Evolutionary conservation across 352 stramenopile species (phyloP).

Genomic region (Peronospora belbahrii): DNA sequence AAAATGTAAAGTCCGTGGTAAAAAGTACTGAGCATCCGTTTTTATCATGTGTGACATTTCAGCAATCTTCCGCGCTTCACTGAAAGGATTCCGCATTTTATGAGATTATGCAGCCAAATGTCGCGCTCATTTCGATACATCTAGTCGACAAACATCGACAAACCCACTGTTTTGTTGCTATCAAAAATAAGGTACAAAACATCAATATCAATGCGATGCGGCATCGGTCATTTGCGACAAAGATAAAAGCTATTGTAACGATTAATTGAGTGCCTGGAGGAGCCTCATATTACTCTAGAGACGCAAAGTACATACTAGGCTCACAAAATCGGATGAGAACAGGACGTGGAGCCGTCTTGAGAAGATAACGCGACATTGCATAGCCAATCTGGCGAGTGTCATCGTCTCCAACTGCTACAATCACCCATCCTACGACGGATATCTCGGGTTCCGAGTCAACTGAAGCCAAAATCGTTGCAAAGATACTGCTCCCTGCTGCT

Average conservation of each 20-base stretch:
- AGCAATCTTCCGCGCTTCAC: neutral
- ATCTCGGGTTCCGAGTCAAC: slow-evolving; percentile 20
- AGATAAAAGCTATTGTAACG: neutral
- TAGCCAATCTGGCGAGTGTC: slow-evolving; percentile 65
- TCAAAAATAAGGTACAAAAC: too few relatives aligned
- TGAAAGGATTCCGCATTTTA: neutral
- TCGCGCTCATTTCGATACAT: neutral
- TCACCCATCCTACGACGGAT: slow-evolving; percentile 44
- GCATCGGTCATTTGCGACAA: neutral
- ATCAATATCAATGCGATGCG: too few relatives aligned
- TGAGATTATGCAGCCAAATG: neutral
- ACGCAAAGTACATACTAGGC: slow-evolving; percentile 70
- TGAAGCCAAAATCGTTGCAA: slow-evolving; percentile 16
- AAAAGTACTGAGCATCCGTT: too few relatives aligned
- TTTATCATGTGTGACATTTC: neutral
- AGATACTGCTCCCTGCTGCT: slow-evolving; percentile 15
- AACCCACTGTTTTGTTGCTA: too few relatives aligned
- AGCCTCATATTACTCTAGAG: slow-evolving; percentile 33
- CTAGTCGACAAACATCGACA: neutral
- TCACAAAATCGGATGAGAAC: slow-evolving; percentile 71
- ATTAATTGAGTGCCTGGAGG: slow-evolving; percentile 9
- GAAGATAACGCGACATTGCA: slow-evolving; percentile 51
- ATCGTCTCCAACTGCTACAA: slow-evolving; percentile 65
- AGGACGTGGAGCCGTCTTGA: slow-evolving; percentile 55
- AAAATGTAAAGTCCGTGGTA: too few relatives aligned